These are phyloP conservation scores for Friedmanniomyces simplex DNA, from an alignment of 495 filamentous ascomycete species.

Conservation along the genomic window DNA sequence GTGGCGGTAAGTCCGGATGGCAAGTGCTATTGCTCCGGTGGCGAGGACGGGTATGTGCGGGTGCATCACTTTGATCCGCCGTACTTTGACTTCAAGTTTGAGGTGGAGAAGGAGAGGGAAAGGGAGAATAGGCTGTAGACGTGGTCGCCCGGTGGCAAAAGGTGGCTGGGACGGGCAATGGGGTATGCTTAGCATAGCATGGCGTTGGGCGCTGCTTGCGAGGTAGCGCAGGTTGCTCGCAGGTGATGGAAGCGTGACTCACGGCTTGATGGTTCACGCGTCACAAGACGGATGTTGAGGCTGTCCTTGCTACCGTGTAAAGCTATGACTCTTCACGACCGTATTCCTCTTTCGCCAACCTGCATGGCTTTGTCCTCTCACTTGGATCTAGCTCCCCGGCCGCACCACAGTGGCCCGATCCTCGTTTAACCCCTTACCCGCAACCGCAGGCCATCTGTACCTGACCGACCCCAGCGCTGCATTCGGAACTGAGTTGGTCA, in stretches of 20 bases:
- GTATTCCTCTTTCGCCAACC: too few relatives aligned
- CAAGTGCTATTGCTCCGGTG: slow-evolving; percentile 82
- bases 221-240: neutral
- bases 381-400: too few relatives aligned
- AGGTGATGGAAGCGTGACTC: neutral
- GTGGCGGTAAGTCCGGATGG: slow-evolving; percentile 83
- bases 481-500: too few relatives aligned
- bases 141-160: neutral
- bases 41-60: slow-evolving; percentile 97
- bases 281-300: too few relatives aligned
- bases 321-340: too few relatives aligned
- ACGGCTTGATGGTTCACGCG: too few relatives aligned
- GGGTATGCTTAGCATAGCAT: slow-evolving; percentile 3
- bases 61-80: slow-evolving; percentile 97
- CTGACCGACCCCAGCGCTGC: too few relatives aligned
- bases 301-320: too few relatives aligned
- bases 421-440: too few relatives aligned
- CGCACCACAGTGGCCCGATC: too few relatives aligned
- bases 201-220: slow-evolving; percentile 3
- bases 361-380: too few relatives aligned
- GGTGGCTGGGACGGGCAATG: neutral
- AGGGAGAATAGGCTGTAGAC: slow-evolving; percentile 5
- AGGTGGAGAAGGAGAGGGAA: slow-evolving; percentile 74
- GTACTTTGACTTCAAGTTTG: slow-evolving; percentile 98
- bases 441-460: too few relatives aligned